phyloP scores from a whole-genome alignment of 2,329 filamentous ascomycete genomes.

The Neurospora sp. region DNA sequence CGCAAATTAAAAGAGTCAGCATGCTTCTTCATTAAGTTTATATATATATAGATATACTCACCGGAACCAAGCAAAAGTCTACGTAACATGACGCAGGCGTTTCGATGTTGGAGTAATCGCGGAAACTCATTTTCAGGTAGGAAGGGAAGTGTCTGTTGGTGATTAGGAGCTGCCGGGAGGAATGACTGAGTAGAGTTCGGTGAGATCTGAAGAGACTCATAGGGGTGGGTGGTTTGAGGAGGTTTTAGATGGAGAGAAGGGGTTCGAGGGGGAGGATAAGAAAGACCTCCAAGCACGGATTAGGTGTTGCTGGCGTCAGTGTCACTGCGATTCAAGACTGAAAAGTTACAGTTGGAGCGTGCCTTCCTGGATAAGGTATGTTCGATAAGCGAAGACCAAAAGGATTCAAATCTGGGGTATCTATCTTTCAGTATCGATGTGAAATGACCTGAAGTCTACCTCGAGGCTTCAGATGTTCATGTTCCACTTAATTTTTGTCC shows the following conservation, averaged over 20 bases:
- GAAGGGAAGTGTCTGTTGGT: background rate
- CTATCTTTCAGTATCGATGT: background rate
- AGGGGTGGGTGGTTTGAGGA: no score
- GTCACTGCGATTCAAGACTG: background rate
- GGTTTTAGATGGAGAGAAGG: no score
- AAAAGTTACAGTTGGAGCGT: background rate
- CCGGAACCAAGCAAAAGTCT: conserved; percentile 86
- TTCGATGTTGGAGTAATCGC: conserved; percentile 38
- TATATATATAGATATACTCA: conserved; percentile 26
- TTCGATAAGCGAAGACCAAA: background rate
- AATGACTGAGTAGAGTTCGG: background rate
- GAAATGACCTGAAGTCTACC: background rate
- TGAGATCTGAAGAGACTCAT: background rate
- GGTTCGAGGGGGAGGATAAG: background rate
- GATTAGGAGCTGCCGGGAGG: background rate
- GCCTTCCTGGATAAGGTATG: background rate
- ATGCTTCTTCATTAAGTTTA: background rate
- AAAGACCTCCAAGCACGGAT: background rate
- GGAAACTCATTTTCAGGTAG: conserved; percentile 1
- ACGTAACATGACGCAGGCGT: conserved; percentile 72
- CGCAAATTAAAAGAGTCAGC: background rate
- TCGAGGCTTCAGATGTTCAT: background rate
- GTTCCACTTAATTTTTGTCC: background rate
- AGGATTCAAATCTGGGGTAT: background rate
- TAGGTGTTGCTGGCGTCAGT: background rate